Base-by-base conservation (phyloP, 179 eudicot genomes). In the Nepenthes alata region DNA sequence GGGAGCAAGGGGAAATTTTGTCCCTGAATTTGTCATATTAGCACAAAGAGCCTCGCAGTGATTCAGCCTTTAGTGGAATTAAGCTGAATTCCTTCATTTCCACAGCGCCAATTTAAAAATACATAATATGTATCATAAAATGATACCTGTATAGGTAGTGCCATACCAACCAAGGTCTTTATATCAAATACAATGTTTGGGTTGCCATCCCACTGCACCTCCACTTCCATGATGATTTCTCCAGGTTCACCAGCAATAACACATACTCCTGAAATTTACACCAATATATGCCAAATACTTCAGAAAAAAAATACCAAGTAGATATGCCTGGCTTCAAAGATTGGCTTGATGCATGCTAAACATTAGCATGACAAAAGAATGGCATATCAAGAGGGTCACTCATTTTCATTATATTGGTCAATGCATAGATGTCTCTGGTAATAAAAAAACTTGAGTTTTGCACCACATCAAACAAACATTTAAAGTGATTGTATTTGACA, bases 181-280 rank as follows among this genome's bases (percentile, higher is more conserved):
- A 90, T 68, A 55, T 88, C 96, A 62, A 90, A 81, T 12, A 76
- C 64, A 45, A 90, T 83, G 48, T 77, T 77, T 8, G 97, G 97
- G 59, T 90, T 83, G 47, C 96, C 97, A 78, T 90, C 97, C 97
- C 97, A 90, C 61, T 90, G 90, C 79, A 88, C 35, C 67, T 90
- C 96, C 67, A 90, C 45, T 69, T 90, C 97, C 96, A 90, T 79
- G 62, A 82, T 66, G 62, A 88, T 63, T 77, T 80, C 94, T 13
- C 67, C 77, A 56, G 75, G 72, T 34, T 73, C 82, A 66, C 85
- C 73, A 62, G 88, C 90, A 67, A 85, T 4, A 25, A 90, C 69
- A 54, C 86, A 74, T 45, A 90, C 73, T 57, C 97, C 97, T 90
- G 64, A 55, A 73, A 45, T 12, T 53, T 37, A 41, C 45, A 66